phyloP scores from a whole-genome alignment of 176 grass and related monocot species.

The Eleusine indica region DNA sequence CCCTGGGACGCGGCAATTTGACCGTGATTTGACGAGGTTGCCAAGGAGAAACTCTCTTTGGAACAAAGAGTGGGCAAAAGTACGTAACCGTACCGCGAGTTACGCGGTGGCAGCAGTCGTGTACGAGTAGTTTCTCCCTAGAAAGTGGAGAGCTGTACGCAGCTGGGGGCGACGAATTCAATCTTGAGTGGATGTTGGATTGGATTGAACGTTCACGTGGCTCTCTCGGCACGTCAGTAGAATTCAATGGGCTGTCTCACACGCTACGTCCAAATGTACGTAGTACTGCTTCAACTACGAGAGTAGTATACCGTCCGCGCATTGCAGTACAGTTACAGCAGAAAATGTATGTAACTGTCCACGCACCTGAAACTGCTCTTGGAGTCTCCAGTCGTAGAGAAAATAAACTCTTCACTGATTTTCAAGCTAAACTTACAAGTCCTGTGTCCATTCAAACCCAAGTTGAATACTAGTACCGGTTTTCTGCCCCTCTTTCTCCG shows the following conservation, averaged over 20 bases:
- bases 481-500: background rate
- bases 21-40: background rate
- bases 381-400: background rate
- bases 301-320: background rate
- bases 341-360: background rate
- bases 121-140: background rate
- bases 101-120: background rate
- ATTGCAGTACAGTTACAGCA: background rate
- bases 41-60: background rate
- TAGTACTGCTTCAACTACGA: no score
- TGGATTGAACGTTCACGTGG: constrained; percentile 10
- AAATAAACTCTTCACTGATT: background rate
- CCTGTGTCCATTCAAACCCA: background rate
- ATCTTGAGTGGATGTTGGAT: background rate
- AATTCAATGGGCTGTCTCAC: background rate
- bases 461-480: background rate
- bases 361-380: background rate
- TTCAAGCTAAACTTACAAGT: background rate
- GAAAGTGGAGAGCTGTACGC: background rate
- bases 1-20: background rate
- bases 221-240: constrained; percentile 1
- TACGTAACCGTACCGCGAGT: constrained; percentile 28
- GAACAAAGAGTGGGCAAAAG: background rate
- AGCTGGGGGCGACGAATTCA: background rate
- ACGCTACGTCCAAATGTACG: background rate